phyloP scores from a whole-genome alignment of 495 filamentous ascomycete species.

The Penicillium silybi region DNA sequence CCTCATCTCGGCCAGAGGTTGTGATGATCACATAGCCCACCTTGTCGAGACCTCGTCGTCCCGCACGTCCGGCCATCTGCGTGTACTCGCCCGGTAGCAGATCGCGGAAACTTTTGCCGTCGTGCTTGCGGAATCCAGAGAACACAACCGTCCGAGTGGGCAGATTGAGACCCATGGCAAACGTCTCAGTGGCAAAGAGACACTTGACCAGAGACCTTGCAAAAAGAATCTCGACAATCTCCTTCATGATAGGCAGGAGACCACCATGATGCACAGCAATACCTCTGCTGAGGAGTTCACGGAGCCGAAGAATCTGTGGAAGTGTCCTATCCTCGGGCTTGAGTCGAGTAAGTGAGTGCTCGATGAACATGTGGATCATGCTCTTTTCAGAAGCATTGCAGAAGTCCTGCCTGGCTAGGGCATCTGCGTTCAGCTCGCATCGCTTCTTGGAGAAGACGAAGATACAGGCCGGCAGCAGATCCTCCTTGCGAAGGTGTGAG shows the following conservation, averaged over 20 bases:
- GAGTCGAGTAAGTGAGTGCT: slow-evolving; percentile 88
- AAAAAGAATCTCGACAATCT: slow-evolving; percentile 95
- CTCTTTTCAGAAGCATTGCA: slow-evolving; percentile 92
- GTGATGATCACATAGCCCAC: slow-evolving; percentile 94
- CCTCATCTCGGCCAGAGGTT: slow-evolving; percentile 76
- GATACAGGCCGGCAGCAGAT: slow-evolving; percentile 84
- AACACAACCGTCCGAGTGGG: slow-evolving; percentile 97
- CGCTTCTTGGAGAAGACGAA: slow-evolving; percentile 98
- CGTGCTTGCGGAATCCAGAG: slow-evolving; percentile 93
- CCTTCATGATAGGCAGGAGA: slow-evolving; percentile 93
- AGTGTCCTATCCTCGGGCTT: slow-evolving; percentile 86
- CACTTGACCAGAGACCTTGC: slow-evolving; percentile 93
- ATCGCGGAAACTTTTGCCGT: slow-evolving; percentile 86
- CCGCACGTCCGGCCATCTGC: slow-evolving; percentile 96
- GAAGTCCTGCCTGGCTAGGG: slow-evolving; percentile 90
- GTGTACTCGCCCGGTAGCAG: slow-evolving; percentile 94
- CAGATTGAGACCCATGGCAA: slow-evolving; percentile 96
- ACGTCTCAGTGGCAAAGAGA: slow-evolving; percentile 95
- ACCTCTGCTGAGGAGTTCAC: slow-evolving; percentile 81
- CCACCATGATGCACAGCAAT: slow-evolving; percentile 97
- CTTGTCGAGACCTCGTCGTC: slow-evolving; percentile 84
- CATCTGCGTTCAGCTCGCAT: slow-evolving; percentile 95
- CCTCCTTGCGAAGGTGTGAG: slow-evolving; percentile 81
- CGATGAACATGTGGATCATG: slow-evolving; percentile 92
- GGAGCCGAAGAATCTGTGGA: slow-evolving; percentile 83